A percentile compares a stretch with the other conserved stretches of the same genome.
phyloP scores from a whole-genome alignment of 2,329 filamentous ascomycete genomes.

The Ceratocystis papillata region DNA sequence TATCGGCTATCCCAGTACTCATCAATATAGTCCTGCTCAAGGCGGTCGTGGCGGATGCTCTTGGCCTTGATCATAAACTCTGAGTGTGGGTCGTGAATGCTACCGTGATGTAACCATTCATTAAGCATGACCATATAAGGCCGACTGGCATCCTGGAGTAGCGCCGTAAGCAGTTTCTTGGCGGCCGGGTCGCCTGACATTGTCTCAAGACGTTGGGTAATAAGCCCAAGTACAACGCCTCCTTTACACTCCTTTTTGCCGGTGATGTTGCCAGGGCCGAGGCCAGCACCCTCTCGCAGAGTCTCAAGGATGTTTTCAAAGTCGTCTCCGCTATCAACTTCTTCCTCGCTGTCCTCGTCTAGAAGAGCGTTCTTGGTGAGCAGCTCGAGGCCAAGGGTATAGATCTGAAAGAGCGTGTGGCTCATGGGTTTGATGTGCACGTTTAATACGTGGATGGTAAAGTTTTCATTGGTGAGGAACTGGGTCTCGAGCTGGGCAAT shows the following conservation, averaged over 20 bases:
- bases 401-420: constrained; percentile 85
- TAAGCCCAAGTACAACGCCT: constrained; percentile 80
- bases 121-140: constrained; percentile 99
- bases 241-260: constrained; percentile 92
- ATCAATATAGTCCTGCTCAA: constrained; percentile 95
- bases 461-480: constrained; percentile 74
- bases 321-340: constrained; percentile 66
- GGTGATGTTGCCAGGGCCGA: constrained; percentile 65
- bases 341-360: constrained; percentile 66
- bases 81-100: constrained; percentile 83
- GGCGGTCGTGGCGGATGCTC: constrained; percentile 77
- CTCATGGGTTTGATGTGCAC: constrained; percentile 81
- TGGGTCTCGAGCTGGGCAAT: constrained; percentile 91
- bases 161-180: constrained; percentile 63
- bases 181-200: constrained; percentile 93
- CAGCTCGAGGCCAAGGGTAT: constrained; percentile 76
- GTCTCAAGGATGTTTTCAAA: constrained; percentile 90
- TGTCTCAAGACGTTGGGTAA: constrained; percentile 72
- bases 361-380: constrained; percentile 78
- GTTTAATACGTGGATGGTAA: constrained; percentile 87
- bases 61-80: constrained; percentile 95
- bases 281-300: constrained; percentile 72
- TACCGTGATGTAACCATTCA: constrained; percentile 94
- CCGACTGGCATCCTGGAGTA: constrained; percentile 77
- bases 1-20: constrained; percentile 99